Evolutionary conservation across 805 yeast genomes (phyloP).

Genomic region (Barnettozyma wickerhamii): DNA sequence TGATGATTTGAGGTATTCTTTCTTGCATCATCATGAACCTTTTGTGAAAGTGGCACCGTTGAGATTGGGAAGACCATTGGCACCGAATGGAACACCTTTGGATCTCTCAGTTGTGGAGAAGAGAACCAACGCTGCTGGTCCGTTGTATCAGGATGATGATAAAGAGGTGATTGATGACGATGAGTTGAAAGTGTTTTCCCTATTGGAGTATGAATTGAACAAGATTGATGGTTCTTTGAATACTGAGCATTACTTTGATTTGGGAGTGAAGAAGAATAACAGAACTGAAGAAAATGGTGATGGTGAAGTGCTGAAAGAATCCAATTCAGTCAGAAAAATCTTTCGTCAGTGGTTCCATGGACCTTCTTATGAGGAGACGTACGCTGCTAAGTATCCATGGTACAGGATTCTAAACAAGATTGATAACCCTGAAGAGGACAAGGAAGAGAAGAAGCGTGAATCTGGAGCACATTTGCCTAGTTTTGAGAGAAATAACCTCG

Average conservation of each 20-base stretch:
- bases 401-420: slow-evolving; percentile 11
- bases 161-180: slow-evolving; percentile 9
- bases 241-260: neutral
- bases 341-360: slow-evolving; percentile 9
- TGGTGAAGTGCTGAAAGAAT: too few relatives aligned
- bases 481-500: slow-evolving; percentile 10
- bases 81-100: slow-evolving; percentile 17
- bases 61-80: slow-evolving; percentile 17
- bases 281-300: slow-evolving; percentile 5
- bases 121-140: slow-evolving; percentile 7
- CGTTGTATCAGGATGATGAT: slow-evolving; percentile 9
- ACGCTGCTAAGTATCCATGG: slow-evolving; percentile 19
- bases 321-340: neutral
- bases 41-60: slow-evolving; percentile 20
- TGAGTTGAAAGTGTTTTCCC: slow-evolving; percentile 18
- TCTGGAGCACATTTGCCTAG: neutral
- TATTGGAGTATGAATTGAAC: slow-evolving; percentile 22
- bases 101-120: slow-evolving; percentile 19
- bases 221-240: slow-evolving; percentile 6
- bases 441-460: neutral
- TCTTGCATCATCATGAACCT: slow-evolving; percentile 14
- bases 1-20: slow-evolving; percentile 11
- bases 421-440: slow-evolving; percentile 8
- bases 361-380: slow-evolving; percentile 5
- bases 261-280: slow-evolving; percentile 1